Percentiles rank a stretch among this genome's conserved stretches.
phyloP scores from a whole-genome alignment of 768 basidiomycete species.

The Russula vinacea region DNA sequence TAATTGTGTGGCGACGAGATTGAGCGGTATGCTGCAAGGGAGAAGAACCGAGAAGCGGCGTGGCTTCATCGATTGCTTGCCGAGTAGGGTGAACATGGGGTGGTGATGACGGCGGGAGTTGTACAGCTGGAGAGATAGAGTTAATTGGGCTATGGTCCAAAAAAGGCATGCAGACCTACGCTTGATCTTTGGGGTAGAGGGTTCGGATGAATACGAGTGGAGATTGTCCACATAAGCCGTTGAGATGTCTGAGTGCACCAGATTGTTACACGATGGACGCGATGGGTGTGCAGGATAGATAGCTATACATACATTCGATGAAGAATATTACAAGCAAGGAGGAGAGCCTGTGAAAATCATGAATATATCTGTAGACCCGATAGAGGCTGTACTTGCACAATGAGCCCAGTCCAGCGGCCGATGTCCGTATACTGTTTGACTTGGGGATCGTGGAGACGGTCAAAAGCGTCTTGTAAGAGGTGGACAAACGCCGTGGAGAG shows the following conservation, averaged over 20 bases:
- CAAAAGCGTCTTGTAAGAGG: slow-evolving; percentile 73
- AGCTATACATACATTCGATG: slow-evolving; percentile 61
- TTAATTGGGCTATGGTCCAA: neutral
- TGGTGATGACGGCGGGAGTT: neutral
- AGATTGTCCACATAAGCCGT: slow-evolving; percentile 72
- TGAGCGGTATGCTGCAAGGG: neutral
- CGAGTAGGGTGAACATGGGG: neutral
- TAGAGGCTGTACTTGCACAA: slow-evolving; percentile 54
- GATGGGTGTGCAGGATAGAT: neutral
- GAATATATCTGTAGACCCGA: slow-evolving; percentile 4
- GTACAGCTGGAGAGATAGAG: neutral
- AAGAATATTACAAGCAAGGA: slow-evolving; percentile 72
- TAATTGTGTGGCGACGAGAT: slow-evolving; percentile 6
- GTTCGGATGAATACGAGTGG: slow-evolving; percentile 54
- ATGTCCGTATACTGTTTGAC: slow-evolving; percentile 46
- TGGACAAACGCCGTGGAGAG: slow-evolving; percentile 81
- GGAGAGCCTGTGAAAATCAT: slow-evolving; percentile 43
- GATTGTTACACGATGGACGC: slow-evolving; percentile 4
- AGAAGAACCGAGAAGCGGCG: slow-evolving; percentile 17
- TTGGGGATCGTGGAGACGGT: slow-evolving; percentile 47
- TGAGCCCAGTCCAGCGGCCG: slow-evolving; percentile 61
- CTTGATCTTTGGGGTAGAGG: slow-evolving; percentile 32
- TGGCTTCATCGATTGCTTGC: slow-evolving; percentile 8
- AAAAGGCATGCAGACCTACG: slow-evolving; percentile 8
- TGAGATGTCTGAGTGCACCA: slow-evolving; percentile 53